phyloP scores from a whole-genome alignment of 179 eudicot species.

The Carnegiea gigantea region DNA sequence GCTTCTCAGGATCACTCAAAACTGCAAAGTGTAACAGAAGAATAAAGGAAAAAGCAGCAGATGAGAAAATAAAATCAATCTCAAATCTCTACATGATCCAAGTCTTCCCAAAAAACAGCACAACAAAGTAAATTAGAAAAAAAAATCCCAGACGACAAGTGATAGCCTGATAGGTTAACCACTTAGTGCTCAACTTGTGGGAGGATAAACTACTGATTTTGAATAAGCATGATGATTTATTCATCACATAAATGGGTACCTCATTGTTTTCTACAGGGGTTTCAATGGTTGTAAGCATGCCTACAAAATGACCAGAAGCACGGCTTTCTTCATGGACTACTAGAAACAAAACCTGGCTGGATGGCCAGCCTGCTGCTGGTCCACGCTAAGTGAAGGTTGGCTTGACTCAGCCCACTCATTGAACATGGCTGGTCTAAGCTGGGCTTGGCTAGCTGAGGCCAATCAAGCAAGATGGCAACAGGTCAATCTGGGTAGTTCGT shows the following conservation, averaged over 20 bases:
- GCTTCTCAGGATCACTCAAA: constrained; percentile 56
- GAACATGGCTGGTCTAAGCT: too few relatives aligned
- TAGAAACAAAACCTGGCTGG: neutral
- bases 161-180: neutral
- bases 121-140: neutral
- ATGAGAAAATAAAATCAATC: neutral
- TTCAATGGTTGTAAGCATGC: neutral
- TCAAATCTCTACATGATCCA: neutral
- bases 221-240: neutral
- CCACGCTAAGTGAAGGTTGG: neutral
- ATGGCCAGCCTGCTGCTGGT: neutral
- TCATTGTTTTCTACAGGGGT: neutral
- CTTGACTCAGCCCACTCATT: neutral
- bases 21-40: constrained; percentile 32
- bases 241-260: neutral
- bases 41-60: constrained; percentile 5
- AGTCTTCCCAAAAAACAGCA: neutral
- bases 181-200: neutral
- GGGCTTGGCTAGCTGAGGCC: too few relatives aligned
- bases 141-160: neutral
- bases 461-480: too few relatives aligned
- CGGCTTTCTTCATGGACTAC: neutral
- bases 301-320: neutral
- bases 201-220: neutral
- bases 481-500: too few relatives aligned